Evolutionary conservation across 176 grass and related monocot genomes (phyloP).

Genomic region (Cymbopogon citratus): DNA sequence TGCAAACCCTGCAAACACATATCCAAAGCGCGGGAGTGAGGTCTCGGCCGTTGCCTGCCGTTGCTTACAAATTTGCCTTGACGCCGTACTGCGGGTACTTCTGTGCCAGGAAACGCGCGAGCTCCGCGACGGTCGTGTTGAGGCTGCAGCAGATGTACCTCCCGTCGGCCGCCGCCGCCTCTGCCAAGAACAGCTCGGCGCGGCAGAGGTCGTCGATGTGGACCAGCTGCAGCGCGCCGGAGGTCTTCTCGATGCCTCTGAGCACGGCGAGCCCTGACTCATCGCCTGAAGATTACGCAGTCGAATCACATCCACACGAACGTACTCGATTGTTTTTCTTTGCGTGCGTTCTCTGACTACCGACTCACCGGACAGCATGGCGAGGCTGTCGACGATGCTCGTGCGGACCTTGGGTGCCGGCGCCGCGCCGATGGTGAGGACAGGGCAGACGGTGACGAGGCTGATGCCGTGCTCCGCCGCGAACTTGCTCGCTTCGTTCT

Average conservation of each 20-base stretch:
- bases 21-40: too few relatives aligned
- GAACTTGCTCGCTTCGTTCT: conserved; percentile 30
- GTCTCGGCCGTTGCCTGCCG: too few relatives aligned
- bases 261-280: conserved; percentile 23
- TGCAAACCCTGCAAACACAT: too few relatives aligned
- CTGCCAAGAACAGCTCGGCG: conserved; percentile 61
- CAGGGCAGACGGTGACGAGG: conserved; percentile 36
- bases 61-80: not conserved
- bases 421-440: conserved; percentile 9
- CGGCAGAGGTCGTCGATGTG: conserved; percentile 60
- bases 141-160: conserved; percentile 57
- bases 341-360: not conserved
- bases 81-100: conserved; percentile 60
- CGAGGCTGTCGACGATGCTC: conserved; percentile 29
- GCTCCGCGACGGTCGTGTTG: conserved; percentile 35
- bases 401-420: conserved; percentile 5
- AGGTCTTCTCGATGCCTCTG: not conserved
- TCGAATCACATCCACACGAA: not conserved
- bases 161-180: conserved; percentile 29
- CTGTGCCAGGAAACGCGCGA: conserved; percentile 33
- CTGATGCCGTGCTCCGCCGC: conserved; percentile 27
- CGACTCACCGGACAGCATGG: conserved; percentile 31
- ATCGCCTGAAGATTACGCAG: conserved; percentile 21
- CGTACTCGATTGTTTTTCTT: not conserved
- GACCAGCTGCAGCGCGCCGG: not conserved